Conservation (phyloP, 2,329 filamentous ascomycete species). For the Sporothrix globosa region DNA sequence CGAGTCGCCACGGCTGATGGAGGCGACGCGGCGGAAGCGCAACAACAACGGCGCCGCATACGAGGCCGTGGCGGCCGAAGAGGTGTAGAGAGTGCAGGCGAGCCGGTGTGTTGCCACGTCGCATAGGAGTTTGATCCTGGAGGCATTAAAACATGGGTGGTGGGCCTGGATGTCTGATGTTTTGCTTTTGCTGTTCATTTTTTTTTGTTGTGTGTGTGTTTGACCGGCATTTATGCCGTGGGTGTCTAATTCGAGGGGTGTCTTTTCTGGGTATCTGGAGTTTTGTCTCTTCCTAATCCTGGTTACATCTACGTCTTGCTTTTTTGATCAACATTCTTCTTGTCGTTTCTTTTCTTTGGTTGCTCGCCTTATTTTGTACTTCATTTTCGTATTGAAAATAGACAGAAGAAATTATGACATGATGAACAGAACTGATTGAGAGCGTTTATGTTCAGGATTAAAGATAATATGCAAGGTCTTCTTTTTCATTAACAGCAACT, state of each 20-base stretch:
- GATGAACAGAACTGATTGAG: too few species aligned
- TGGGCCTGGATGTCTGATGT: background rate
- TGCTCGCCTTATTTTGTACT: too few species aligned
- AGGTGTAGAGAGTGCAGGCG: slow-evolving; percentile 38
- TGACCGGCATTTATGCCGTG: slow-evolving; percentile 16
- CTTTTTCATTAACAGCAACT: too few species aligned
- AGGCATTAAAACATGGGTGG: background rate
- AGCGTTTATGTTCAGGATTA: too few species aligned
- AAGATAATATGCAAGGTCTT: too few species aligned
- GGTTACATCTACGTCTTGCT: background rate
- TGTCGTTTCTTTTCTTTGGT: too few species aligned
- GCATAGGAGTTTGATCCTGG: too few species aligned
- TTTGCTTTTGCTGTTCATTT: background rate
- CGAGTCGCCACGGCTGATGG: slow-evolving; percentile 75
- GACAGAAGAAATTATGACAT: too few species aligned
- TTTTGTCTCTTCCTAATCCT: background rate
- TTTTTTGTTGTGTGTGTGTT: background rate
- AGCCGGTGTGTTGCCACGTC: too few species aligned
- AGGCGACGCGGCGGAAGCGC: slow-evolving; percentile 47
- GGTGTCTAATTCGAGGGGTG: slow-evolving; percentile 9
- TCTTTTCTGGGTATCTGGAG: slow-evolving; percentile 19
- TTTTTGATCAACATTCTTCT: too few species aligned
- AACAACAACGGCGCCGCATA: slow-evolving; percentile 60
- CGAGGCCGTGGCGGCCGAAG: slow-evolving; percentile 63
- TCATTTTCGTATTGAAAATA: too few species aligned